Conservation (phyloP, 805 yeast genomes). For the Wickerhamiella dianesei region DNA sequence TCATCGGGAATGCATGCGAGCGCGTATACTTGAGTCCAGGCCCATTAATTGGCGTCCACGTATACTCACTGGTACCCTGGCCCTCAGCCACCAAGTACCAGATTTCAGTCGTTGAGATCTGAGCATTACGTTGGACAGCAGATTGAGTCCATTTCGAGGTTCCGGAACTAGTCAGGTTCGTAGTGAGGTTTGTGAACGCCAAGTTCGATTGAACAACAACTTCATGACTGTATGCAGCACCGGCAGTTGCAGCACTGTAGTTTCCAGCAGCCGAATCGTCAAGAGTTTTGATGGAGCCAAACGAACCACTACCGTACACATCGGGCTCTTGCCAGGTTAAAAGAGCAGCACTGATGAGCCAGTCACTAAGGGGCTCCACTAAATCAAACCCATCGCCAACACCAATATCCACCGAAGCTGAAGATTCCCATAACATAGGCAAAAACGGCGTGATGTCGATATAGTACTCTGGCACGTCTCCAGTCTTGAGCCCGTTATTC, state of each 20-base stretch:
- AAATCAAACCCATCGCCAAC: slow-evolving; percentile 26
- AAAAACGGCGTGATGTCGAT: slow-evolving; percentile 56
- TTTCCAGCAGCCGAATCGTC: not conserved
- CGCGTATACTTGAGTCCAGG: not conserved
- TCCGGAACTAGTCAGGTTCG: not conserved
- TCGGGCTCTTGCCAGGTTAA: slow-evolving; percentile 21
- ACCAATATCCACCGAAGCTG: slow-evolving; percentile 35
- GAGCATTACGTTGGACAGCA: slow-evolving; percentile 1
- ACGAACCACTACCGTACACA: slow-evolving; percentile 18
- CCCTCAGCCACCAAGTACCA: not conserved
- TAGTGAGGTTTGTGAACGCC: not conserved
- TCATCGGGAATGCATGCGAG: not conserved
- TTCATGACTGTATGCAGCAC: not conserved
- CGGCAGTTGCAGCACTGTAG: slow-evolving; percentile 1
- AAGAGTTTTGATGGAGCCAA: not conserved
- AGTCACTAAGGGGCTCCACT: slow-evolving; percentile 13
- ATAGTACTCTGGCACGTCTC: slow-evolving; percentile 53
- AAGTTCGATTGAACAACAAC: not conserved
- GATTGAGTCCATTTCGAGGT: not conserved
- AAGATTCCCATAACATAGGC: slow-evolving; percentile 47
- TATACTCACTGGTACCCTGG: not conserved
- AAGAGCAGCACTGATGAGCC: slow-evolving; percentile 24
- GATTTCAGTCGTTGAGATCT: not conserved
- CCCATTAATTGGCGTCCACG: not conserved
- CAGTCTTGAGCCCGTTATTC: slow-evolving; percentile 58